Conservation (phyloP, 139 green algal genomes). For the Picochlorum costavermella region DNA sequence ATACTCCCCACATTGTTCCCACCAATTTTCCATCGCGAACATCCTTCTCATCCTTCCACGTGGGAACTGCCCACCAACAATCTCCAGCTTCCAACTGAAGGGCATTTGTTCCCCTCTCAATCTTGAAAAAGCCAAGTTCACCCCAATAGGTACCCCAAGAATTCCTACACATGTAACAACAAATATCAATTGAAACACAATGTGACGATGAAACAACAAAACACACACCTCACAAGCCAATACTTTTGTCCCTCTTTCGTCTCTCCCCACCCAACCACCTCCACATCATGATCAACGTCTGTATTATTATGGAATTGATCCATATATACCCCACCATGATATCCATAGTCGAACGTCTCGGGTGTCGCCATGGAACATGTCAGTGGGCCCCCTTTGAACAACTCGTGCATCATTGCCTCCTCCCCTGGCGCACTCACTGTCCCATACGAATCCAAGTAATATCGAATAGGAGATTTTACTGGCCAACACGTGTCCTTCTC, state of each 20-base stretch:
- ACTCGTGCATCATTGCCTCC: conserved; percentile 38
- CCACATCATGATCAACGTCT: conserved; percentile 47
- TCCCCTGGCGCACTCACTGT: conserved; percentile 13
- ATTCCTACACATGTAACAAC: conserved; percentile 18
- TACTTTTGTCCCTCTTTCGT: neutral
- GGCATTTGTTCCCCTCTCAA: conserved; percentile 39
- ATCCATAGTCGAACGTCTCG: conserved; percentile 44
- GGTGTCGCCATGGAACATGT: conserved; percentile 40
- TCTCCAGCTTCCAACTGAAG: conserved; percentile 41
- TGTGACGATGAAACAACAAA: too few species aligned
- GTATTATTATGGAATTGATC: conserved; percentile 22
- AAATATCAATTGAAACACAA: too few species aligned
- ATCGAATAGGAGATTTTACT: conserved; percentile 39
- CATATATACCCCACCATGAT: conserved; percentile 23
- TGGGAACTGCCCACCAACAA: conserved; percentile 41
- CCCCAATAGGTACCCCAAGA: conserved; percentile 56
- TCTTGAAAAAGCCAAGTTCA: conserved; percentile 42
- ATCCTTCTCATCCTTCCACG: conserved; percentile 35
- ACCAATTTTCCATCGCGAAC: conserved; percentile 27
- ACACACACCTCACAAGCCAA: conserved; percentile 5
- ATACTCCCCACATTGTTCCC: conserved; percentile 36
- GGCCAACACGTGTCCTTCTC: conserved; percentile 40
- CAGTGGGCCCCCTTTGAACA: conserved; percentile 32
- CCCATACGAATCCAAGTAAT: conserved; percentile 34
- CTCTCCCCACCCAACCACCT: conserved; percentile 49